A percentile compares a stretch with the other conserved stretches of the same genome.
These are phyloP conservation scores for Stephania japonica DNA, from an alignment of 164 flowering plant species.

Conservation along the genomic window DNA sequence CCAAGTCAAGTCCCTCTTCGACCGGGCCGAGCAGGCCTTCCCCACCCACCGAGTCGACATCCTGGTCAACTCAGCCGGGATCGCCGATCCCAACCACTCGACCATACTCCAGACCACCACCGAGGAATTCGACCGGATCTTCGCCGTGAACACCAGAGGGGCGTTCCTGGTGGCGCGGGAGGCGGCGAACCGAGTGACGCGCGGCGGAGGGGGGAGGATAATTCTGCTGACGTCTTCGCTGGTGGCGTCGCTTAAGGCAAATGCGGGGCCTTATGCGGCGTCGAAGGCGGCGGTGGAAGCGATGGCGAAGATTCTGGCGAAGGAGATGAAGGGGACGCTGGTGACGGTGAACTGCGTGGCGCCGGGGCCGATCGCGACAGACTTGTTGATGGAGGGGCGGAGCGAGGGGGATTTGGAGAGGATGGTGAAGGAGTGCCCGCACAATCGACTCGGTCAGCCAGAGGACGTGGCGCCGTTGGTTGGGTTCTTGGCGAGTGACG, in stretches of 20 bases:
- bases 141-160: conserved; percentile 35
- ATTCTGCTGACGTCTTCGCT: conserved; percentile 27
- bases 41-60: conserved; percentile 21
- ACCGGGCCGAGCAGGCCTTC: conserved; percentile 33
- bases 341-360: conserved; percentile 46
- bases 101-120: conserved; percentile 28
- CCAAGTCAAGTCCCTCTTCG: conserved; percentile 43
- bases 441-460: conserved; percentile 39
- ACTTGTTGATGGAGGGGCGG: conserved; percentile 39
- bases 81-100: conserved; percentile 33
- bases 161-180: conserved; percentile 33
- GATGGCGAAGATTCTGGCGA: conserved; percentile 42
- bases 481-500: conserved; percentile 41
- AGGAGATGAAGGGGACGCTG: conserved; percentile 43
- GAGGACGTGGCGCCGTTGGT: conserved; percentile 35
- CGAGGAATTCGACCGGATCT: conserved; percentile 30
- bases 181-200: conserved; percentile 33
- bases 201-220: conserved; percentile 45
- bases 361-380: conserved; percentile 49
- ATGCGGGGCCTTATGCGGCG: conserved; percentile 37
- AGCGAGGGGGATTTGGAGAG: conserved; percentile 24
- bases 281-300: conserved; percentile 55
- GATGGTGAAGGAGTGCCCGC: conserved; percentile 21
- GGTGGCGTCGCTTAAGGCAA: conserved; percentile 25
- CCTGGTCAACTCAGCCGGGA: conserved; percentile 39